These are phyloP conservation scores for Zasmidium citrigriseum DNA, from an alignment of 2,329 filamentous ascomycete genomes.

Conservation along the genomic window DNA sequence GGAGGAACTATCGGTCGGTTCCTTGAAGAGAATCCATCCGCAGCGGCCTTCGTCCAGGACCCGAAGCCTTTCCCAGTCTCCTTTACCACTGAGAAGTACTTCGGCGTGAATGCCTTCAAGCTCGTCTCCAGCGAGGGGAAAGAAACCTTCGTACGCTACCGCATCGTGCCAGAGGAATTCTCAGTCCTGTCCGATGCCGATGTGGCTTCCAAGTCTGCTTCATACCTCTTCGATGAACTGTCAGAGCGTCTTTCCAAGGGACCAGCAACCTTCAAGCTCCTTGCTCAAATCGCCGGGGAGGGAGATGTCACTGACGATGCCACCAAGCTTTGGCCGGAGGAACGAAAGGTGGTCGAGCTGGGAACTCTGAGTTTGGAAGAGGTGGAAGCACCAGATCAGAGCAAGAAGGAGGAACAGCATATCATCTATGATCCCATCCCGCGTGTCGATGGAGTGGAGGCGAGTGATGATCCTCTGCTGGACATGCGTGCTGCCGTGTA, in stretches of 20 bases:
- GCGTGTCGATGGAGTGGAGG: conserved; percentile 54
- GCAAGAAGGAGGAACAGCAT: conserved; percentile 49
- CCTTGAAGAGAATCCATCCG: conserved; percentile 48
- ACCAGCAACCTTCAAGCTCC: conserved; percentile 48
- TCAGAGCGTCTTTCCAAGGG: conserved; percentile 37
- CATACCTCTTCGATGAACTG: conserved; percentile 55
- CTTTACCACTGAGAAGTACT: conserved; percentile 53
- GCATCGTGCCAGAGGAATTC: conserved; percentile 48
- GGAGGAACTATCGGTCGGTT: conserved; percentile 44
- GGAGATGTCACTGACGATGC: conserved; percentile 52
- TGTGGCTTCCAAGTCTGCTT: conserved; percentile 39
- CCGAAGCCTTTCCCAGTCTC: conserved; percentile 54
- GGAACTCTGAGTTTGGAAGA: conserved; percentile 50
- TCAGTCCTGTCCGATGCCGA: conserved; percentile 41
- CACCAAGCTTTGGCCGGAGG: conserved; percentile 56
- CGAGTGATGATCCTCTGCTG: conserved; percentile 57
- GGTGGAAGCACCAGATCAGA: conserved; percentile 37
- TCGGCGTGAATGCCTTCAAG: conserved; percentile 52
- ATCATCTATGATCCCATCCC: conserved; percentile 62
- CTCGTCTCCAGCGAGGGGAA: conserved; percentile 44
- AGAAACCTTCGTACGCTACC: conserved; percentile 51
- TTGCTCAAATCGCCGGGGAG: conserved; percentile 53
- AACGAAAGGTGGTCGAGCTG: conserved; percentile 52
- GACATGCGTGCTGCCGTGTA: conserved; percentile 59
- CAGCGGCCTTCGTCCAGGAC: conserved; percentile 49